phyloP scores from a whole-genome alignment of 805 yeast species.

The Lipomyces sp. region DNA sequence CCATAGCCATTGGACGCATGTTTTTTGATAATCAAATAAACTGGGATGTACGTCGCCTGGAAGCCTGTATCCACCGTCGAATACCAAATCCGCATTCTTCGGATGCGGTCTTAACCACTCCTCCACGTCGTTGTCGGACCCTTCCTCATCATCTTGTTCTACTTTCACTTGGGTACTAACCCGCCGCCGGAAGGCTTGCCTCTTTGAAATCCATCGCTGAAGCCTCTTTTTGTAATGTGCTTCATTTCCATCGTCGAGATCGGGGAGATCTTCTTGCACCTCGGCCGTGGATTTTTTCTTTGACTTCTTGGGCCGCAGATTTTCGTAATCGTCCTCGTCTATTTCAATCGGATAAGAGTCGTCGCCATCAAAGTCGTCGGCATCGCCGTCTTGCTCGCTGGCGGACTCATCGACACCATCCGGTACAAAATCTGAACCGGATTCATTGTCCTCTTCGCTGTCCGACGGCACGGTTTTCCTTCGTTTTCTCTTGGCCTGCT shows the following conservation, averaged over 20 bases:
- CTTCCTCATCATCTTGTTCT: constrained; percentile 23
- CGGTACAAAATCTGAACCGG: constrained; percentile 14
- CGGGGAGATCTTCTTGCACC: constrained; percentile 40
- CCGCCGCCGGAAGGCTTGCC: constrained; percentile 47
- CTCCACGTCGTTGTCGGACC: constrained; percentile 12
- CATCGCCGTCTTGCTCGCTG: constrained; percentile 18
- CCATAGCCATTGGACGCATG: constrained; percentile 97
- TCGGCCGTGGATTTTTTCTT: constrained; percentile 24
- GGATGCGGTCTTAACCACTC: constrained; percentile 85
- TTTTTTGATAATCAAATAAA: constrained; percentile 87
- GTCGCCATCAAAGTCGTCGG: constrained; percentile 28
- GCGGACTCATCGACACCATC: constrained; percentile 12
- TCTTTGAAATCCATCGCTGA: constrained; percentile 53
- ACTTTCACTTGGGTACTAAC: too few relatives aligned
- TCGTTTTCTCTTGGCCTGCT: constrained; percentile 4
- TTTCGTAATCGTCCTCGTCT: constrained; percentile 31
- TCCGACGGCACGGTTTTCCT: neutral
- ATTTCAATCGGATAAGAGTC: constrained; percentile 33
- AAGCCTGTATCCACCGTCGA: constrained; percentile 65
- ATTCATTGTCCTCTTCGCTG: constrained; percentile 12
- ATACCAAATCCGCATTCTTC: constrained; percentile 63
- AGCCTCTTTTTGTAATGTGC: constrained; percentile 57
- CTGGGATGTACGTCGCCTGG: constrained; percentile 91
- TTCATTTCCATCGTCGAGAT: constrained; percentile 82
- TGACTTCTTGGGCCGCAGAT: constrained; percentile 4